A percentile compares a stretch with the other conserved stretches of the same genome.
Evolutionary conservation across 2,329 filamentous ascomycete species (phyloP).

Genomic region (Aspergillus pseudoviridinutans): DNA sequence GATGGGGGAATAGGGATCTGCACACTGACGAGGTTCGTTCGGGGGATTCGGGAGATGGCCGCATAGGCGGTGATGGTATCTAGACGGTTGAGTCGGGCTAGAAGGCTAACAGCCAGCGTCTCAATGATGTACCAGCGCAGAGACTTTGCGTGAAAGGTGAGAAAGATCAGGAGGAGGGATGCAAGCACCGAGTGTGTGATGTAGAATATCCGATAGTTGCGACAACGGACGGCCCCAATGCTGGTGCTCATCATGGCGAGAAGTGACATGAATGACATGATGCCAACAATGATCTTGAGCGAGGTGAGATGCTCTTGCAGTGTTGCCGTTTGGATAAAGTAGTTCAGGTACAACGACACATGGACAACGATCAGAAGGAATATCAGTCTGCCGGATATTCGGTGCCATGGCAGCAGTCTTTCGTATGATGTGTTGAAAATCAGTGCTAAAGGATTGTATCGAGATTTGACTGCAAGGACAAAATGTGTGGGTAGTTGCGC

Average conservation of each 20-base stretch:
- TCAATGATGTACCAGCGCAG: not conserved
- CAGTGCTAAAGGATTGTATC: constrained; percentile 49
- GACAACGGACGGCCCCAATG: not conserved
- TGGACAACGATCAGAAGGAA: constrained; percentile 47
- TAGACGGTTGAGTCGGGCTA: not conserved
- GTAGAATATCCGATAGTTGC: not conserved
- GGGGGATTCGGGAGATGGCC: not conserved
- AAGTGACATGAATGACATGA: not conserved
- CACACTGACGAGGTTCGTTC: constrained; percentile 5
- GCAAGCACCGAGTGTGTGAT: not conserved
- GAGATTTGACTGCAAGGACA: constrained; percentile 39
- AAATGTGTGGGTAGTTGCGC: constrained; percentile 55
- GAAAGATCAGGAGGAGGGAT: not conserved
- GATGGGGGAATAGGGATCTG: constrained; percentile 2
- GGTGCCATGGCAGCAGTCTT: constrained; percentile 48
- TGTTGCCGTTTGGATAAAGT: constrained; percentile 45
- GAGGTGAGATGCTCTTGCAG: constrained; percentile 45
- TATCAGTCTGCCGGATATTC: constrained; percentile 48
- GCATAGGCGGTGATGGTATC: not conserved
- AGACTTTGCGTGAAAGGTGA: not conserved
- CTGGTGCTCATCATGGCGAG: not conserved
- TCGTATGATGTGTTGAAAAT: constrained; percentile 50
- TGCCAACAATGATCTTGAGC: not conserved
- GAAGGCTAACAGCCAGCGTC: not conserved
- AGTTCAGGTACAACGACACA: constrained; percentile 49